Conservation (phyloP, 164 flowering plant species). For the Annona cherimola region DNA sequence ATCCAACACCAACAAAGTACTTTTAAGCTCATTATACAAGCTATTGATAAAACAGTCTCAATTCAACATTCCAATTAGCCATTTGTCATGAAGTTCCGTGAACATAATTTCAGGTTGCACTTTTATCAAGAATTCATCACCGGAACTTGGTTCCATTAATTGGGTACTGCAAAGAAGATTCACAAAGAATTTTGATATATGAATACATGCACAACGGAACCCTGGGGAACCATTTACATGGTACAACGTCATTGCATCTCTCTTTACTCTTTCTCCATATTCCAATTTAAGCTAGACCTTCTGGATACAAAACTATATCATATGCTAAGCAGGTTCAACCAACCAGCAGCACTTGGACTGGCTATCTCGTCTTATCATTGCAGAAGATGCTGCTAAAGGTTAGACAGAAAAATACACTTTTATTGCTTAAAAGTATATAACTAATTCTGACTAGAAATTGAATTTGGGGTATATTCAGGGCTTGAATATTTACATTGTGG, state of each 20-base stretch:
- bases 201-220: slow-evolving; percentile 99
- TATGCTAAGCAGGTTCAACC: slow-evolving; percentile 43
- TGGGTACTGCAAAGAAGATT: slow-evolving; percentile 84
- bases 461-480: slow-evolving; percentile 36
- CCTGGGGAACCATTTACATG: slow-evolving; percentile 72
- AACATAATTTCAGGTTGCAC: slow-evolving; percentile 64
- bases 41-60: not conserved
- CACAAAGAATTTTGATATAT: slow-evolving; percentile 72
- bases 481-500: slow-evolving; percentile 94
- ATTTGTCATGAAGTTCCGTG: not conserved
- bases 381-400: slow-evolving; percentile 99
- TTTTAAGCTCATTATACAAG: not conserved
- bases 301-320: slow-evolving; percentile 3
- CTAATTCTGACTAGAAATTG: slow-evolving; percentile 5
- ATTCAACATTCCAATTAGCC: not conserved
- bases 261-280: not conserved
- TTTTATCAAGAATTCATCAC: slow-evolving; percentile 92
- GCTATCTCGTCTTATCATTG: slow-evolving; percentile 73
- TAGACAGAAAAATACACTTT: slow-evolving; percentile 1
- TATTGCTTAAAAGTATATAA: not conserved
- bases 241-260: slow-evolving; percentile 25
- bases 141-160: slow-evolving; percentile 87
- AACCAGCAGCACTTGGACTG: slow-evolving; percentile 66
- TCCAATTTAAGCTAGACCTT: not conserved
- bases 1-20: not conserved